Evolutionary conservation across 768 basidiomycete species (phyloP).

Genomic region (Leccinum imitatum): DNA sequence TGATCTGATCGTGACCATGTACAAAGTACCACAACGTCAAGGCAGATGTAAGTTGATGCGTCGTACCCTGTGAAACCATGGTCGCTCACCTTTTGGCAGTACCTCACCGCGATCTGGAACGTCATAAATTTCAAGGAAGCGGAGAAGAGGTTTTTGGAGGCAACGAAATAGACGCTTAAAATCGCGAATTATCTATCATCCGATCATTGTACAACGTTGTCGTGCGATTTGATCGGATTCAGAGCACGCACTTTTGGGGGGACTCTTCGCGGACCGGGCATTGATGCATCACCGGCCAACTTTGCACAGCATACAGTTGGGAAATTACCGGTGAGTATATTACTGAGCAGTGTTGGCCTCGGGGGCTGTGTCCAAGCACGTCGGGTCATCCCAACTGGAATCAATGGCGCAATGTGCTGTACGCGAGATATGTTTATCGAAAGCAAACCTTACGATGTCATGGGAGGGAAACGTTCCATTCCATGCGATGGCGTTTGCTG

Average conservation of each 20-base stretch:
- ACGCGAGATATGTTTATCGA: not conserved
- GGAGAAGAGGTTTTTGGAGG: slow-evolving; percentile 53
- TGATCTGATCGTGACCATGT: slow-evolving; percentile 20
- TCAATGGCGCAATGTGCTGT: not conserved
- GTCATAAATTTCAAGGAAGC: slow-evolving; percentile 97
- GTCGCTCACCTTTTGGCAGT: slow-evolving; percentile 45
- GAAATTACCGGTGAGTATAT: not conserved
- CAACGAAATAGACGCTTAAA: slow-evolving; percentile 26
- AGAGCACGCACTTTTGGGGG: not conserved
- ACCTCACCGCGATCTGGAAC: slow-evolving; percentile 93
- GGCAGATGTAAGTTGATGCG: slow-evolving; percentile 67
- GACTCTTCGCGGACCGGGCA: not conserved
- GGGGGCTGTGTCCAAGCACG: not conserved
- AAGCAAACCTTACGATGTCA: not conserved
- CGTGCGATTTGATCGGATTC: not conserved
- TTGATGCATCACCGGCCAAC: not conserved
- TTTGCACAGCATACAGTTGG: not conserved
- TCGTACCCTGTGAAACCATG: not conserved
- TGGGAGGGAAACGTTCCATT: not conserved
- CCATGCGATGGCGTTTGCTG: not conserved
- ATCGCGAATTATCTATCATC: not conserved
- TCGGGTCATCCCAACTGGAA: not conserved
- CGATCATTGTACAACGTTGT: slow-evolving; percentile 8
- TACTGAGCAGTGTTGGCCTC: not conserved
- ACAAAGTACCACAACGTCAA: slow-evolving; percentile 88